Base-by-base conservation (phyloP, 805 yeast species). In the Groenewaldozyma tartarivorans region DNA sequence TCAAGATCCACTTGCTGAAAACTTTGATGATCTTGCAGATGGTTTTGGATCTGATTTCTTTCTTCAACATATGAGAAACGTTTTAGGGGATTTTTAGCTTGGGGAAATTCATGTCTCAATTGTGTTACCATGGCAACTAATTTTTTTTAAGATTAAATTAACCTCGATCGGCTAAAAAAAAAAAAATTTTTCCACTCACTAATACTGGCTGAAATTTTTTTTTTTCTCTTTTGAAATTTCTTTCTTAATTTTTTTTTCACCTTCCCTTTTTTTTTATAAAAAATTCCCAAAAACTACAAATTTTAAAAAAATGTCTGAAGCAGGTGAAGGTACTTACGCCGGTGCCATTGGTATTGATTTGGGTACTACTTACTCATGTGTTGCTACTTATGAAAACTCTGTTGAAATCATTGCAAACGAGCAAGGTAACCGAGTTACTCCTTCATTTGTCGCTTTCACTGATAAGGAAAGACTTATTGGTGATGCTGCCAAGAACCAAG, bases 281-380 rank as follows among this genome's bases (percentile, higher is more conserved):
- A 31, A 36, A 17, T 34, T 16, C 27, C 13, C 21, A 36, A 15
- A n/a, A 19, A 15, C 5, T 20, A 32, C n/a, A 38, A n/a, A 38
- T 35, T 22, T 26, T 27, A 16, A 43, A 30, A 41, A 45, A 43
- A 48, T 50, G 54, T 52, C 62, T 45, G 44, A 57, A 50, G 58
- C 58, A 45, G 56, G 57, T 81, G 96, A 87, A 78, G 95, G 95
- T 81, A 92, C 87, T 75, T 87, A 83, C 81, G 92, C 88, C 79
- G 96, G 96, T 82, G 92, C 92, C 71, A 83, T 86, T 67, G 98
- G 98, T 81, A 90, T 90, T 80, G 97, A 88, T 77, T 75, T 84
- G 71, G 94, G 94, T 78, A 84, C 94, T 60, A 86, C 95, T 45
- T 86, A 86, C 72, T 86, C 95, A 39, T 87, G 96, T 78, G 96